Base-by-base conservation (phyloP, 169 alveolate species). In the Neospora caninum region DNA sequence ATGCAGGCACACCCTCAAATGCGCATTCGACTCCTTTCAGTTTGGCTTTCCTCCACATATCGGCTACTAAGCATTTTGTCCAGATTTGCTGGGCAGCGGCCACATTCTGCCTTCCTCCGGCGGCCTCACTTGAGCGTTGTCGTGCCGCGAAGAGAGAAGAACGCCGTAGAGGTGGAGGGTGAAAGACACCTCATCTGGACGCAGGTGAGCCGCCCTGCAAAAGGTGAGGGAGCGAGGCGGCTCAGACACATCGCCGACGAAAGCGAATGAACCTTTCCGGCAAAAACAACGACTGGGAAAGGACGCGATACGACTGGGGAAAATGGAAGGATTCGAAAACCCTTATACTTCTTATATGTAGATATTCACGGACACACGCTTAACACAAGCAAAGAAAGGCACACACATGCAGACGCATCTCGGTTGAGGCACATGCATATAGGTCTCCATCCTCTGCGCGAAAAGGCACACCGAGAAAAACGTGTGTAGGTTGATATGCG, bases 181-280 rank as follows among this genome's bases (percentile, higher is more conserved):
- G 84, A 67, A 64, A 4, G 87, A 7, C 41, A 88, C 93, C 42
- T 88, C 93, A 41, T 88, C 93, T 0, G 87, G 86, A 2, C 84
- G 86, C 43, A 88, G 87, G 18, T 41, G 36, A 22, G 36, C 53
- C 53, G 92, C 64, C n/a, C 92, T 88, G 92, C 92, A 86, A 49
- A 41, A 42, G 91, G 41, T 4, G 91, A 31, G 42, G n/a, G 39
- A 73, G 42, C 84, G 42, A 69, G 58, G 58, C 58, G 13, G 58
- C 58, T 49, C 58, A 13, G 58, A 49, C 58, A 49, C 58, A 49
- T 13, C 58, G 58, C 58, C 58, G 58, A 13, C 58, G 58, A 49
- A 49, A 49, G 58, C 58, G 58, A 49, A 49, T 49, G 58, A 49
- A 49, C 58, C 13, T 49, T 49, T 49, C 58, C 58, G 13, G 58